Percentiles rank a stretch among this genome's conserved stretches.
Conservation (phyloP, 441 rosid species). For the Omphalea diandra region DNA sequence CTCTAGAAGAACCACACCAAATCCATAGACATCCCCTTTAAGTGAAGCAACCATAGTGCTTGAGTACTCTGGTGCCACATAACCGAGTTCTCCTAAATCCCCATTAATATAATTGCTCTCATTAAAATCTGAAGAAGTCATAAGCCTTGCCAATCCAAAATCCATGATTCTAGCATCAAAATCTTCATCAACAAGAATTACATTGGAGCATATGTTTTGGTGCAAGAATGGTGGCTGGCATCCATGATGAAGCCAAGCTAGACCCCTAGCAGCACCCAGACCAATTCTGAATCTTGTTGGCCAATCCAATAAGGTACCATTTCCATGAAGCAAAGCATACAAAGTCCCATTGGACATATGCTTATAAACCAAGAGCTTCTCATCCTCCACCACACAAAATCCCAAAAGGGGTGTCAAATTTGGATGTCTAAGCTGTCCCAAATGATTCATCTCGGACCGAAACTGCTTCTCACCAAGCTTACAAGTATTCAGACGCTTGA, state of each 20-base stretch:
- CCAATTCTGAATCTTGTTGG: constrained; percentile 60
- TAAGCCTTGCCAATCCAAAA: constrained; percentile 68
- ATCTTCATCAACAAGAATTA: constrained; percentile 78
- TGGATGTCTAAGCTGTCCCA: constrained; percentile 72
- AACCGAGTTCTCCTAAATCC: constrained; percentile 77
- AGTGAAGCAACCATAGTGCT: constrained; percentile 68
- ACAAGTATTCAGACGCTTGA: constrained; percentile 60
- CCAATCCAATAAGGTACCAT: constrained; percentile 48
- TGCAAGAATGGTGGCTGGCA: constrained; percentile 69
- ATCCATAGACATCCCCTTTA: constrained; percentile 77
- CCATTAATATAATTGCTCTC: constrained; percentile 52
- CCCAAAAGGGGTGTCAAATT: constrained; percentile 78
- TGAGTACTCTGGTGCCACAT: constrained; percentile 74
- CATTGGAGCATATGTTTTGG: constrained; percentile 69
- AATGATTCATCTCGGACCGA: constrained; percentile 51
- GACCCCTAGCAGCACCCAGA: constrained; percentile 65
- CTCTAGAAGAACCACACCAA: constrained; percentile 81
- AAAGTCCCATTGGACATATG: constrained; percentile 65
- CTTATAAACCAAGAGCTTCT: constrained; percentile 63
- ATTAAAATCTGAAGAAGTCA: constrained; percentile 38
- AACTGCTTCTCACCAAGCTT: constrained; percentile 75
- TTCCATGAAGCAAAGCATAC: constrained; percentile 43
- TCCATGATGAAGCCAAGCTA: constrained; percentile 88
- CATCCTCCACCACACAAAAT: constrained; percentile 61
- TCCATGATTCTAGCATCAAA: constrained; percentile 79